These are phyloP conservation scores for Rhodamnia argentea DNA, from an alignment of 345 rosid genomes.

Conservation along the genomic window DNA sequence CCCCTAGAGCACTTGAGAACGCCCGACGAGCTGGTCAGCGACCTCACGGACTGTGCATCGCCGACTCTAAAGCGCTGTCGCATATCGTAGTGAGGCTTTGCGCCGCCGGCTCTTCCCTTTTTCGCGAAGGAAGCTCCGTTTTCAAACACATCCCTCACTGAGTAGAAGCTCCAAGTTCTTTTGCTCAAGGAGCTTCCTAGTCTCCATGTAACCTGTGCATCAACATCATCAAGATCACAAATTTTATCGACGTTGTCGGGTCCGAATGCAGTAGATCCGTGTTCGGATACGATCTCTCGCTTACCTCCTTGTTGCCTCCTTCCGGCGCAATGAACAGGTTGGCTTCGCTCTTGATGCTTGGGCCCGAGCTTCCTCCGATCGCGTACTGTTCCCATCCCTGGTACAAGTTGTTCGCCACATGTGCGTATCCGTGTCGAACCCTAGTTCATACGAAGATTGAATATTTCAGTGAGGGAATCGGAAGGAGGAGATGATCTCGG, in stretches of 20 bases:
- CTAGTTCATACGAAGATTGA: conserved; percentile 10
- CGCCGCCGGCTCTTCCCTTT: conserved; percentile 24
- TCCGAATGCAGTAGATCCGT: background rate
- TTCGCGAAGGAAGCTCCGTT: conserved; percentile 54
- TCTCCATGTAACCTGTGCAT: conserved; percentile 45
- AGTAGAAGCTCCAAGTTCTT: conserved; percentile 48
- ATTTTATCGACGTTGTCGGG: background rate
- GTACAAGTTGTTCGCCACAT: conserved; percentile 61
- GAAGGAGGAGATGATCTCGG: background rate
- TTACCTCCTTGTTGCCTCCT: conserved; percentile 36
- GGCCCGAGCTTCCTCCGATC: conserved; percentile 76
- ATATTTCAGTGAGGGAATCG: background rate
- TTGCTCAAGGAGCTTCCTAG: conserved; percentile 7
- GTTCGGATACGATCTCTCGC: background rate
- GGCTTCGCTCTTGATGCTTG: conserved; percentile 69
- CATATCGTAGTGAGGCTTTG: conserved; percentile 30
- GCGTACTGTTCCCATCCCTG: conserved; percentile 81
- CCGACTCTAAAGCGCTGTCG: conserved; percentile 38
- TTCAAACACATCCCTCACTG: conserved; percentile 36
- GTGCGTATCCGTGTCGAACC: conserved; percentile 65
- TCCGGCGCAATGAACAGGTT: conserved; percentile 59
- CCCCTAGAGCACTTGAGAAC: conserved; percentile 28
- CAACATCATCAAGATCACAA: background rate
- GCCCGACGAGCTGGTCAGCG: conserved; percentile 44
- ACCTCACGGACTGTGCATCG: conserved; percentile 22